Evolutionary conservation across 2,329 filamentous ascomycete species (phyloP).

Genomic region (Emmonsia crescens): DNA sequence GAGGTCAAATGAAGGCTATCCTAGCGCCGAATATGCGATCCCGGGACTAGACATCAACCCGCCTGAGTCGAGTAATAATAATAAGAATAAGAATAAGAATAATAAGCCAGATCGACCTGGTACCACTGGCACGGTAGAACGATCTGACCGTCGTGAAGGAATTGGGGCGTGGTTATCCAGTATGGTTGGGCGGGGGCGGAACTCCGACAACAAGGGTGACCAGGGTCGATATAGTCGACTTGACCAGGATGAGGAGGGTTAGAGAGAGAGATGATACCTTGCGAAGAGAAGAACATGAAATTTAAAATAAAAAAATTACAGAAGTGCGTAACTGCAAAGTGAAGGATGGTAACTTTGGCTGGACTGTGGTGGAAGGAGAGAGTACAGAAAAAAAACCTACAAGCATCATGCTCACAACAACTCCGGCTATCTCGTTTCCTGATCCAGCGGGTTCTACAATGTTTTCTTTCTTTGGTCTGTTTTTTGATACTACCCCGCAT

Average conservation of each 20-base stretch:
- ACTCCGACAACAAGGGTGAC: slow-evolving; percentile 27
- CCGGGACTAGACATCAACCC: slow-evolving; percentile 75
- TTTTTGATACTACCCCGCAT: not conserved
- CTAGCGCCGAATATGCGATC: slow-evolving; percentile 57
- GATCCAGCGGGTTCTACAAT: not conserved
- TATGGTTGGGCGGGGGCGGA: slow-evolving; percentile 46
- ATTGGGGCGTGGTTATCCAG: slow-evolving; percentile 60
- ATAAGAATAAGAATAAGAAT: slow-evolving; percentile 35
- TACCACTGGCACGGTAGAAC: slow-evolving; percentile 19
- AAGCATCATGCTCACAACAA: not conserved
- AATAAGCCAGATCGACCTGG: slow-evolving; percentile 37
- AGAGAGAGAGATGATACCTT: not conserved
- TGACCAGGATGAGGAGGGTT: slow-evolving; percentile 36
- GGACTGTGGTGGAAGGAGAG: not conserved
- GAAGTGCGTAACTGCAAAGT: not conserved
- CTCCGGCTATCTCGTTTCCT: not conserved
- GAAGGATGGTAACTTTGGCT: not conserved
- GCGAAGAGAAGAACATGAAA: not conserved
- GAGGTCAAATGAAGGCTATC: slow-evolving; percentile 27
- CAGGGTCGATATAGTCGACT: slow-evolving; percentile 35
- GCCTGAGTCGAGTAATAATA: slow-evolving; percentile 42
- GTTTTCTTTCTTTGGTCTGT: not conserved
- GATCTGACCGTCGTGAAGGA: slow-evolving; percentile 39
- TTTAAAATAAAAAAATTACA: not conserved
- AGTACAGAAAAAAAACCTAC: too few relatives aligned